Evolutionary conservation across 495 filamentous ascomycete species (phyloP), one percentile per base, ranked within the genome.

Genomic region (Aspergillus cristatus): DNA sequence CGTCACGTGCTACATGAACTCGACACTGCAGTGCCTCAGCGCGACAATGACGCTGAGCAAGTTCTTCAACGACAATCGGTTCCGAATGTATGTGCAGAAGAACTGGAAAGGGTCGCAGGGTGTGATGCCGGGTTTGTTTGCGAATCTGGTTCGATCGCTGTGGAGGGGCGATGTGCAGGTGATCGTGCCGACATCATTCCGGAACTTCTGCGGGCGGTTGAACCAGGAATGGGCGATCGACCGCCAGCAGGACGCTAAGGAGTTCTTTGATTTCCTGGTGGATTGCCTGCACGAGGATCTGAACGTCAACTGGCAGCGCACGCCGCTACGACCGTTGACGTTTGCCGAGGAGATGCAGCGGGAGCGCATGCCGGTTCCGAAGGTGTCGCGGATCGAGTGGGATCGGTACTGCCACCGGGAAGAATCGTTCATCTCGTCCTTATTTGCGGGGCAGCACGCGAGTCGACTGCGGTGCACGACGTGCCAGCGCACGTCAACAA

Each of bases 1-100:
- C 7, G 79, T 82, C 8, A 84, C 78, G 6, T 99, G 91, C 58
- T 99, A 91, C 53, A 86, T 89, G 74, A 95, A 96, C 63, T 76
- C 83, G 11, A 80, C 79, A 3, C 60, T 99, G 11, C 91, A 99
- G 55, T 82, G 79, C 41, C 61, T 97, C 38, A 80, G 82, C 41
- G 81, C 80, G 3, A 91, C 86, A 1, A 64, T 76, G 14, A 75
- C 76, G 14, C 69, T 99, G 40, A 72, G 77, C 18, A 65, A 75
- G 18, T 82, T 86, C 38, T 79, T 96, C 46, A 63, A 66, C 15
- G 71, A 70, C 29, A 52, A 70, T 41, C 60, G 65, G 22, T 86
- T 70, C 69, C 70, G 58, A 40, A 70, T 62, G 35, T 70, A 67
- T 42, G 63, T 73, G 11, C 70, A 74, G 34, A 80, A 78, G 46